Conservation (phyloP, 495 filamentous ascomycete genomes). For the Talaromyces ruber region DNA sequence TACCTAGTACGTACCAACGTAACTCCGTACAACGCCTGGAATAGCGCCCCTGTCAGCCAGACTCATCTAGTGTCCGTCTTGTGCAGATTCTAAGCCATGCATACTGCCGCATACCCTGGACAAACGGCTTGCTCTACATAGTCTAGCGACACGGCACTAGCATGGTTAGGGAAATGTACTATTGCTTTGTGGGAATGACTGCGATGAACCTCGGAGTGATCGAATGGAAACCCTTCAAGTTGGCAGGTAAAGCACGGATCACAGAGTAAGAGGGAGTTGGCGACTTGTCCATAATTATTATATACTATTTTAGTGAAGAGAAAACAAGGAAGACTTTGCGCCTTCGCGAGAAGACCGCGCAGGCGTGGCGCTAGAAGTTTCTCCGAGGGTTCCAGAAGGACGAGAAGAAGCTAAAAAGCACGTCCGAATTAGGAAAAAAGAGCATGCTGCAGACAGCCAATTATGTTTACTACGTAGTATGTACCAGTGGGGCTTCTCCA, state of each 20-base stretch:
- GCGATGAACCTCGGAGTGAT: background rate
- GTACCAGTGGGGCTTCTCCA: no score
- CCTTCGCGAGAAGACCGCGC: no score
- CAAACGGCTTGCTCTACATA: background rate
- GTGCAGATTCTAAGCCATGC: background rate
- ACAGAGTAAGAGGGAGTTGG: background rate
- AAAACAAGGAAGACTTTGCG: background rate
- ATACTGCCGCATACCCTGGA: background rate
- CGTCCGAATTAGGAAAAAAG: background rate
- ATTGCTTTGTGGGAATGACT: background rate
- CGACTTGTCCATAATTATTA: background rate
- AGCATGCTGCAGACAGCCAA: background rate
- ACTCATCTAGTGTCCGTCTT: background rate
- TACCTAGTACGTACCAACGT: no score
- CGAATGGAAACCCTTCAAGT: background rate
- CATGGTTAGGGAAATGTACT: background rate
- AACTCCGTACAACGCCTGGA: no score
- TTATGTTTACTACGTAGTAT: no score
- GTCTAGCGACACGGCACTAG: background rate
- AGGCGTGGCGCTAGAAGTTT: background rate
- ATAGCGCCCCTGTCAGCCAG: background rate
- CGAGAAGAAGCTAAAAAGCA: background rate
- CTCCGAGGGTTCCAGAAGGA: background rate
- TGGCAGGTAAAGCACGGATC: background rate
- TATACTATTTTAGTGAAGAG: background rate